Percentiles rank a stretch among this genome's conserved stretches.
phyloP scores from a whole-genome alignment of 805 yeast species.

The Pichia scutulata region DNA sequence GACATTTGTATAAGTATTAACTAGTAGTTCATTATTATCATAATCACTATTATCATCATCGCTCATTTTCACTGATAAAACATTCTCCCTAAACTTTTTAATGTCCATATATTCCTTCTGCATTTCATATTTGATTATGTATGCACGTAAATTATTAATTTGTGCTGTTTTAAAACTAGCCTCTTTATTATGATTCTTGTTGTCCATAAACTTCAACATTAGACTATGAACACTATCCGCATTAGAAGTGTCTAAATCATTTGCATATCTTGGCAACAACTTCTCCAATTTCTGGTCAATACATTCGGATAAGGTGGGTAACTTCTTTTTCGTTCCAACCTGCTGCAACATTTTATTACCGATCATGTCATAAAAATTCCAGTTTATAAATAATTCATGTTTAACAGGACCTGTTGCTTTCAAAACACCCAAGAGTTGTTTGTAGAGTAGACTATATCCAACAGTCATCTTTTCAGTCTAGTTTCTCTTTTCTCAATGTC shows the following conservation, averaged over 20 bases:
- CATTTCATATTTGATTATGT: constrained; percentile 9
- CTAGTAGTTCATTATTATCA: not conserved
- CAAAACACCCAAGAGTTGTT: not conserved
- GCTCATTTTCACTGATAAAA: not conserved
- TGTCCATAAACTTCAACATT: not conserved
- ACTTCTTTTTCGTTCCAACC: not conserved
- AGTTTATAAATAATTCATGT: not conserved
- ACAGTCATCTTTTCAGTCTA: not conserved
- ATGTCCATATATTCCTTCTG: constrained; percentile 4
- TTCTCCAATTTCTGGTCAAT: not conserved
- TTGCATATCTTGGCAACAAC: not conserved
- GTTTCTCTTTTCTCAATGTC: not conserved
- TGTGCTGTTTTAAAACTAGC: not conserved
- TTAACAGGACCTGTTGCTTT: not conserved
- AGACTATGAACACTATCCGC: not conserved
- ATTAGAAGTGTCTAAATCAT: not conserved
- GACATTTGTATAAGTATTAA: not conserved
- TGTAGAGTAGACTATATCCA: not conserved
- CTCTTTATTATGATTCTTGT: not conserved
- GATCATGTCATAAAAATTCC: not conserved
- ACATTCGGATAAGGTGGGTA: not conserved
- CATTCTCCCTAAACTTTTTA: not conserved
- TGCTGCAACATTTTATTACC: not conserved
- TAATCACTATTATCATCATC: not conserved
- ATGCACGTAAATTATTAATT: constrained; percentile 4